Conservation (phyloP, 2,329 filamentous ascomycete genomes). For the Rutstroemia sp. region DNA sequence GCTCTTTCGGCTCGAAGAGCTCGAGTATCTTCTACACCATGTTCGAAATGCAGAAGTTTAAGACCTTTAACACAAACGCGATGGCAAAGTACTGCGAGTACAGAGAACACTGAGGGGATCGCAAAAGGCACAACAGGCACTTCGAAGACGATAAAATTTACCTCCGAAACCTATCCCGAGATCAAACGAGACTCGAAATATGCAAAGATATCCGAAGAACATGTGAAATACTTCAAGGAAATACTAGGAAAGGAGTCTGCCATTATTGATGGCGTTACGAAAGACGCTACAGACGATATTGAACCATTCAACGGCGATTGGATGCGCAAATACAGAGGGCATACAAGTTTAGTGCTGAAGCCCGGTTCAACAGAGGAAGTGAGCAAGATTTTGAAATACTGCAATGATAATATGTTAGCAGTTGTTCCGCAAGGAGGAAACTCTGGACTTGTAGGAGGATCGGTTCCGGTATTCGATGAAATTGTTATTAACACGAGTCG, state of each 20-base stretch:
- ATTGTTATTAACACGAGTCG: conserved; percentile 86
- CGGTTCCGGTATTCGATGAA: conserved; percentile 95
- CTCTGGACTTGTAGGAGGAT: conserved; percentile 90
- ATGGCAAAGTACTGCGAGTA: conserved; percentile 27
- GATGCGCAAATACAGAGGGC: conserved; percentile 98
- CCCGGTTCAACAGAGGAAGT: conserved; percentile 80
- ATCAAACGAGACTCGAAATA: conserved; percentile 76
- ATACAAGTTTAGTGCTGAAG: conserved; percentile 79
- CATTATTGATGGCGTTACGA: conserved; percentile 74
- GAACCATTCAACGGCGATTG: conserved; percentile 94
- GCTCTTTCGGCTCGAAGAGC: conserved; percentile 23
- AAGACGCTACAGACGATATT: conserved; percentile 70
- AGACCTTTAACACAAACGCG: conserved; percentile 21
- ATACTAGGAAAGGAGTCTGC: conserved; percentile 75
- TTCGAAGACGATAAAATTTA: conserved; percentile 58
- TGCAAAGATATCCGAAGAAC: conserved; percentile 62
- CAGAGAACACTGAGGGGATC: conserved; percentile 23
- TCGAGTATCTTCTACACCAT: conserved; percentile 13
- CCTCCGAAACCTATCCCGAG: conserved; percentile 77
- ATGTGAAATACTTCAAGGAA: conserved; percentile 75
- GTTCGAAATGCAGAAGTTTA: conserved; percentile 11
- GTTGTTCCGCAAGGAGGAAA: conserved; percentile 97
- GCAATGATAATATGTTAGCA: conserved; percentile 85
- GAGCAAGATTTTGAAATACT: conserved; percentile 86
- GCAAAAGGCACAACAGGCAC: conserved; percentile 24